Conservation (phyloP, 208 protist species). For the Kentomonas sorsogonicus region DNA sequence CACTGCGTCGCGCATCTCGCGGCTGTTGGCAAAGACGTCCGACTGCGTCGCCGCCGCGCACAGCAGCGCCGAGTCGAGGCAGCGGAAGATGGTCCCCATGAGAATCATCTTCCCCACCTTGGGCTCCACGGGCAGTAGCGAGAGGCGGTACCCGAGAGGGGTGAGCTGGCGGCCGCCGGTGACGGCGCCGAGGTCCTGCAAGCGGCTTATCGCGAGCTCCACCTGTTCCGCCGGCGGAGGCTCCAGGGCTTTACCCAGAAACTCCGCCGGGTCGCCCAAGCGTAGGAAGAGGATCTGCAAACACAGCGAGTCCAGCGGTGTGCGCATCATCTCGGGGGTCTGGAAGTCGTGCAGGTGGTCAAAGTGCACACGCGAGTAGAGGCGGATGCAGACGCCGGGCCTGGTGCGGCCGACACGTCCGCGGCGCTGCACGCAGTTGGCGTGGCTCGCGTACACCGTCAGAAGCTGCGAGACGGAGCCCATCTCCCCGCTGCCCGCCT, state of each 20-base stretch:
- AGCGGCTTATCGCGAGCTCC: conserved; percentile 51
- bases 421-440: conserved; percentile 91
- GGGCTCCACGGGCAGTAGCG: conserved; percentile 71
- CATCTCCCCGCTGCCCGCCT: conserved; percentile 23
- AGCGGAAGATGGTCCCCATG: conserved; percentile 84
- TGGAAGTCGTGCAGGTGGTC: conserved; percentile 77
- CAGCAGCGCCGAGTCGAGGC: conserved; percentile 92
- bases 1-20: conserved; percentile 43
- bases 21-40: conserved; percentile 56
- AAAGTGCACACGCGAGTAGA: conserved; percentile 88
- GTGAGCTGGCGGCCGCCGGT: conserved; percentile 80
- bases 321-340: conserved; percentile 93
- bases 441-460: conserved; percentile 77
- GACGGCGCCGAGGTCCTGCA: conserved; percentile 71
- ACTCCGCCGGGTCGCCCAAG: conserved; percentile 55
- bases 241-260: conserved; percentile 75
- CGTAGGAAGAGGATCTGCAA: conserved; percentile 70
- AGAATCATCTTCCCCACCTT: conserved; percentile 90
- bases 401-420: conserved; percentile 92
- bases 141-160: conserved; percentile 73
- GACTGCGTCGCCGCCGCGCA: conserved; percentile 73
- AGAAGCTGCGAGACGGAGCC: conserved; percentile 60
- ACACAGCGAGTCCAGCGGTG: conserved; percentile 90
- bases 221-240: conserved; percentile 56
- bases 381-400: conserved; percentile 90